Evolutionary conservation across 805 yeast species (phyloP), one percentile per base, ranked within the genome.

Genomic region (Wickerhamiella brachini): DNA sequence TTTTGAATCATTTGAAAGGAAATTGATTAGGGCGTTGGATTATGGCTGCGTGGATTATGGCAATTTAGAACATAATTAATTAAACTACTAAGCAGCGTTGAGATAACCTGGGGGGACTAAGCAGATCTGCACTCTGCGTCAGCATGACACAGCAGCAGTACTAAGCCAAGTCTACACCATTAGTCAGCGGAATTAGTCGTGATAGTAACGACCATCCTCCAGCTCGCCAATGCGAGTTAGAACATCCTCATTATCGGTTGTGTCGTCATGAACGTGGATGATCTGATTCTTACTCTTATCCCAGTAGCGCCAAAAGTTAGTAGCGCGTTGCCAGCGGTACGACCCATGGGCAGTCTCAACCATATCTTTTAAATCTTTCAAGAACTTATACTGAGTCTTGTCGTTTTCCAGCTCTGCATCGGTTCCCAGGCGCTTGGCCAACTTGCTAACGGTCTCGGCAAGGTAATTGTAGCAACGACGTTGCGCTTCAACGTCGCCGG

Each of bases 221-320:
- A 67, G 59, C 47, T 59, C 60, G 45, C 54, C 55, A 3, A 58
- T 43, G 50, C 56, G 59, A 47, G 56, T 53, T 37, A 59, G 55
- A 22, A 59, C 49, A 24, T 39, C 54, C 31, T 54, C 57, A 20
- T 45, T 49, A 47, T 57, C 60, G 20, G 34, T 48, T 15, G 54
- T 56, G 41, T 20, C 54, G 53, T 56, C 60, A 24, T 41, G 34
- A 4, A 53, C 39, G 13, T 42, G 20, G 24, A 67, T 57, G 23
- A 63, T 58, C 45, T 47, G 57, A 20, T 52, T 47, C 59, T 63
- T 65, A 56, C 59, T 58, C 52, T 58, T 60, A 56, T 66, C 70
- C 71, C 71, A 67, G 54, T 65, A 61, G 13, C 55, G 50, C 71
- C 71, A 67, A 54, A 67, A 67, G 50, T 55, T 63, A 43, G 58